Conservation (phyloP, 2,329 filamentous ascomycete genomes). For the Apiospora sp. region DNA sequence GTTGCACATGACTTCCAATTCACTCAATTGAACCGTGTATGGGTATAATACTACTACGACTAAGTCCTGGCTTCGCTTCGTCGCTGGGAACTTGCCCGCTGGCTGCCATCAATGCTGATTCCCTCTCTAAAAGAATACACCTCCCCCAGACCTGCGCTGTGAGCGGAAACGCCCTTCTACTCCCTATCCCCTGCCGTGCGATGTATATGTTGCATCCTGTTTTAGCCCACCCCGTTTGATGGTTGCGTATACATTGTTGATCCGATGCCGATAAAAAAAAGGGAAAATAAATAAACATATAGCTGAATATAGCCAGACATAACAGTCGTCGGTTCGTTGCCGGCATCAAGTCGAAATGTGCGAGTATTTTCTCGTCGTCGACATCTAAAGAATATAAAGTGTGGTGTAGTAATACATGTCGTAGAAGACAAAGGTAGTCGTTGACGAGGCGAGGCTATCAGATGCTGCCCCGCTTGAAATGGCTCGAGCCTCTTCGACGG, state of each 20-base stretch:
- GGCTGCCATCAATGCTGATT: neutral
- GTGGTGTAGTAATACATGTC: slow-evolving; percentile 21
- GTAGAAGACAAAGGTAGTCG: neutral
- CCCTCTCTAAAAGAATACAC: slow-evolving; percentile 16
- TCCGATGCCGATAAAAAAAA: neutral
- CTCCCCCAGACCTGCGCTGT: neutral
- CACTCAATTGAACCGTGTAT: slow-evolving; percentile 11
- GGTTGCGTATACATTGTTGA: slow-evolving; percentile 6
- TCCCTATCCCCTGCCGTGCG: neutral
- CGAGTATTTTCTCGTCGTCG: neutral
- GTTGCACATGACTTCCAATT: neutral
- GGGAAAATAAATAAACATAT: neutral
- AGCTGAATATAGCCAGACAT: slow-evolving; percentile 19
- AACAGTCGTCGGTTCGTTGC: slow-evolving; percentile 17
- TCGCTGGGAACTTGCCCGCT: slow-evolving; percentile 16
- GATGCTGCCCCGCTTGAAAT: slow-evolving; percentile 57
- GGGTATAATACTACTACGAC: slow-evolving; percentile 21
- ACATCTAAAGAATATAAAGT: slow-evolving; percentile 18
- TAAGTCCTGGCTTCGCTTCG: slow-evolving; percentile 5
- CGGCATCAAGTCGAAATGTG: slow-evolving; percentile 6
- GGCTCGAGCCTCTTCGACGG: slow-evolving; percentile 43
- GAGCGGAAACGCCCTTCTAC: slow-evolving; percentile 16
- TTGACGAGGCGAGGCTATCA: slow-evolving; percentile 34
- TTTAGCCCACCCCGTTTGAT: slow-evolving; percentile 12
- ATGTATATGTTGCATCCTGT: neutral